These are phyloP conservation scores for Trypanosoma melophagium DNA, from an alignment of 208 protist genomes.

Conservation along the genomic window DNA sequence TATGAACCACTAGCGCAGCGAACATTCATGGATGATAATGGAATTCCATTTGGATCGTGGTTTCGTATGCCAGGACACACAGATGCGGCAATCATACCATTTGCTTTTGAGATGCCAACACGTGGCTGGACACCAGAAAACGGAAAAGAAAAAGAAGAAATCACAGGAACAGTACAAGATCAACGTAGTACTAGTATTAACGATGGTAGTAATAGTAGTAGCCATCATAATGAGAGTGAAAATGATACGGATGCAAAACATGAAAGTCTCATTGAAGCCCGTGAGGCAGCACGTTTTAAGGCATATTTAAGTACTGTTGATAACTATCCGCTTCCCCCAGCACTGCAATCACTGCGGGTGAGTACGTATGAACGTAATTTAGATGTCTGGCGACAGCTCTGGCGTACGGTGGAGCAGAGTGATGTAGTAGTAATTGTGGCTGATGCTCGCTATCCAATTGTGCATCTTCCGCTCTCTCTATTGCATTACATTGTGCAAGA, in stretches of 20 bases:
- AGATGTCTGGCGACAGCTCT: conserved; percentile 98
- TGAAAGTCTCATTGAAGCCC: conserved; percentile 21
- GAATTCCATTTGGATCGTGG: conserved; percentile 66
- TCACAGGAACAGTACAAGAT: conserved; percentile 15
- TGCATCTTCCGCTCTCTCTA: conserved; percentile 93
- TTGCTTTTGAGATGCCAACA: conserved; percentile 72
- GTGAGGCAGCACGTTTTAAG: conserved; percentile 54
- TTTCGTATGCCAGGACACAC: conserved; percentile 42
- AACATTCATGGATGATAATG: conserved; percentile 43
- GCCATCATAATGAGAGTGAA: neutral
- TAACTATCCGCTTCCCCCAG: conserved; percentile 34
- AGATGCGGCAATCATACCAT: conserved; percentile 40
- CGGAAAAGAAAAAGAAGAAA: neutral
- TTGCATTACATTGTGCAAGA: conserved; percentile 87
- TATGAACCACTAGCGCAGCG: conserved; percentile 58
- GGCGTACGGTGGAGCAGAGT: conserved; percentile 94
- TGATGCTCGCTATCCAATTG: conserved; percentile 94
- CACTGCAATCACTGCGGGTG: conserved; percentile 41
- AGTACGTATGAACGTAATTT: conserved; percentile 96
- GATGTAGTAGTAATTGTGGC: conserved; percentile 94
- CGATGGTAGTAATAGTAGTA: conserved; percentile 8
- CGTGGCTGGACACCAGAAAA: conserved; percentile 53
- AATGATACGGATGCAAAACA: neutral
- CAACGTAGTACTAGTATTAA: conserved; percentile 2
- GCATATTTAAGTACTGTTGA: conserved; percentile 55